Base-by-base conservation (phyloP, 176 grass and related monocot species). In the Otatea glauca region DNA sequence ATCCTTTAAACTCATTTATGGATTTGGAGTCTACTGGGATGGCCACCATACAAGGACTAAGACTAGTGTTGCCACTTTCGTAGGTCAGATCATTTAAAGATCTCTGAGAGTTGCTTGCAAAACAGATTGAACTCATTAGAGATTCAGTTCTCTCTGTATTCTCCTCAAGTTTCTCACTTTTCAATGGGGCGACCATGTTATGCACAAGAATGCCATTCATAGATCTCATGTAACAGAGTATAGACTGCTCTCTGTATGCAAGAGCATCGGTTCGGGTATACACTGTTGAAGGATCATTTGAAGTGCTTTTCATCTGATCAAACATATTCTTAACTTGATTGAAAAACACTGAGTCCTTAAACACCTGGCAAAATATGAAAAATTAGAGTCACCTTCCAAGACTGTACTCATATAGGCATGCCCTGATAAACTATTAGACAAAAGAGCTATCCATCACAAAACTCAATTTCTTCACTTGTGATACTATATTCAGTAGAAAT, bases 321-420 rank as follows among this genome's bases (percentile, higher is more conserved):
- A 80, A 88, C 20, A 54, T 86, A 85, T 78, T 70, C 83, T 83
- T 94, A 71, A 91, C 89, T 90, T 95, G 76, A 48, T 87, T 73
- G 3, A 91, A 35, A 69, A 98, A 98, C 55, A 92, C 87, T 13
- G 78, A 76, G 84, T 75, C 90, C 86, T 98, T 80, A 73, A 80
- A 65, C 80, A 98, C 47, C 96, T 98, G 88, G 55, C 56, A 79
- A 58, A 74, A 85, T 82, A 62, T 77, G 11, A 86, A 88, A 88
- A 70, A 58, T 58, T 58, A 58, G 20, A 58, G 55, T 58, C 20
- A n/a, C 7, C 55, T 58, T 58, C 55, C 55, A 58, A 58, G 20
- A 58, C 20, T 58, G 7, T 58, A n/a, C 55, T 55, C 23, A 77
- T 23, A 77, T 10, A 82, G 12, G 51, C 12, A 72, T 76, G 47